Percentiles rank a stretch among this genome's conserved stretches.
These are phyloP conservation scores for Xylariaceae sp. DNA, from an alignment of 2,329 filamentous ascomycete species.

Conservation along the genomic window DNA sequence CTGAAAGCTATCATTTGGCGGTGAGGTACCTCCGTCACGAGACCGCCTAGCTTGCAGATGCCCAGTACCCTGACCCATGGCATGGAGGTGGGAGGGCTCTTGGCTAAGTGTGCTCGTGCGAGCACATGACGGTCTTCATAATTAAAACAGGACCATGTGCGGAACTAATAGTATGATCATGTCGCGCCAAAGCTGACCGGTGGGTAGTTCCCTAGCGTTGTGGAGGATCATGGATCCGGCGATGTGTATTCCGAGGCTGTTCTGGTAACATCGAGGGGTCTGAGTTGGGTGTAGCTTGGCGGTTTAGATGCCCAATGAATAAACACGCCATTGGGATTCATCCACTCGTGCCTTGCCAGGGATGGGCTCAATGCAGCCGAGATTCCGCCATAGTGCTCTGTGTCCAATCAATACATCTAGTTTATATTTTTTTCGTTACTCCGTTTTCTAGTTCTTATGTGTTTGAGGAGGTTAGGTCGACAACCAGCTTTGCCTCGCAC, in stretches of 20 bases:
- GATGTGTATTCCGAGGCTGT: constrained; percentile 25
- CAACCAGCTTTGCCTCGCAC: constrained; percentile 8
- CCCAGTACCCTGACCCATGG: background rate
- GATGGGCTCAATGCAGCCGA: constrained; percentile 15
- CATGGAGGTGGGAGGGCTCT: background rate
- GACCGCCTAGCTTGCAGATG: constrained; percentile 3
- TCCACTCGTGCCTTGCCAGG: constrained; percentile 8
- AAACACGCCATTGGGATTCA: background rate
- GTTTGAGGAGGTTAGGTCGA: constrained; percentile 21
- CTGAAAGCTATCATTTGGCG: background rate
- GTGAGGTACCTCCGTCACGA: background rate
- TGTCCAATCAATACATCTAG: constrained; percentile 26
- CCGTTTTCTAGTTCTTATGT: constrained; percentile 17
- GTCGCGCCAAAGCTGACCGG: constrained; percentile 14
- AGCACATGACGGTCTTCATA: constrained; percentile 4
- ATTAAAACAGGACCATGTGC: constrained; percentile 1
- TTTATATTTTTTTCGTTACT: constrained; percentile 16
- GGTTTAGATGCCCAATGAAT: constrained; percentile 10
- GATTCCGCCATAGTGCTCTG: constrained; percentile 23
- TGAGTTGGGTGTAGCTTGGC: constrained; percentile 10
- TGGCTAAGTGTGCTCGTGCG: background rate
- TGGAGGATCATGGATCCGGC: constrained; percentile 24
- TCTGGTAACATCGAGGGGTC: constrained; percentile 10
- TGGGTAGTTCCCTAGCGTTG: constrained; percentile 11
- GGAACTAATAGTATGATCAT: background rate